Conservation (phyloP, 805 yeast genomes). For the Lipomyces mesembrius region DNA sequence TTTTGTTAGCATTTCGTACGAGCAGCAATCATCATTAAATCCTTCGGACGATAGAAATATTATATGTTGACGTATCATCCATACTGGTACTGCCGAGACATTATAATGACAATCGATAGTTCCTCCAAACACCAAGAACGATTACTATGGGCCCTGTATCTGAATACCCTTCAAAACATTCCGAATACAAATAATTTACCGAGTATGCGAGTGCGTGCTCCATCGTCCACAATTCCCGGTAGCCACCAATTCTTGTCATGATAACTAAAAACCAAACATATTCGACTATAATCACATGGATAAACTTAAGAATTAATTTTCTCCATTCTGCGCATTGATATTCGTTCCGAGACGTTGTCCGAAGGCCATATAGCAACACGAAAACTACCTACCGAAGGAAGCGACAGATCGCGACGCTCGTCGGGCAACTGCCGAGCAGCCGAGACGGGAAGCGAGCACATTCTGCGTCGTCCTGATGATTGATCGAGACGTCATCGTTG, state of each 20-base stretch:
- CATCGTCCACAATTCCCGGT: neutral
- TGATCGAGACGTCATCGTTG: constrained; percentile 12
- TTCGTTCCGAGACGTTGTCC: constrained; percentile 4
- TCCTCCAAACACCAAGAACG: no score
- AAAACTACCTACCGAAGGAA: constrained; percentile 20
- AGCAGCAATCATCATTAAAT: neutral
- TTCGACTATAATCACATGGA: neutral
- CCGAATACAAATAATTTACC: no score
- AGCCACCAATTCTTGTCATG: neutral
- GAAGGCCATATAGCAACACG: neutral
- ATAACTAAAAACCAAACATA: neutral
- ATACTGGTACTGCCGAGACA: neutral
- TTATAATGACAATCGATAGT: neutral
- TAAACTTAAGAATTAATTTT: neutral
- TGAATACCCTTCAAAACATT: neutral
- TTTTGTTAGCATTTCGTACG: neutral
- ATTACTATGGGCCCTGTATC: neutral
- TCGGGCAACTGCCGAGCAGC: constrained; percentile 9
- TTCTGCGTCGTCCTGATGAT: constrained; percentile 10
- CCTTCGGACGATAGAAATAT: neutral
- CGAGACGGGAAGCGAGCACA: constrained; percentile 11
- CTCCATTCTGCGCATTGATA: neutral
- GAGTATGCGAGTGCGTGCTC: no score
- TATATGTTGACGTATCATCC: neutral
- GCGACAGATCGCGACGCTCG: constrained; percentile 23